Evolutionary conservation across 2,329 filamentous ascomycete species (phyloP), one percentile per base, ranked within the genome.

Genomic region (Arthrocladium fulminans): DNA sequence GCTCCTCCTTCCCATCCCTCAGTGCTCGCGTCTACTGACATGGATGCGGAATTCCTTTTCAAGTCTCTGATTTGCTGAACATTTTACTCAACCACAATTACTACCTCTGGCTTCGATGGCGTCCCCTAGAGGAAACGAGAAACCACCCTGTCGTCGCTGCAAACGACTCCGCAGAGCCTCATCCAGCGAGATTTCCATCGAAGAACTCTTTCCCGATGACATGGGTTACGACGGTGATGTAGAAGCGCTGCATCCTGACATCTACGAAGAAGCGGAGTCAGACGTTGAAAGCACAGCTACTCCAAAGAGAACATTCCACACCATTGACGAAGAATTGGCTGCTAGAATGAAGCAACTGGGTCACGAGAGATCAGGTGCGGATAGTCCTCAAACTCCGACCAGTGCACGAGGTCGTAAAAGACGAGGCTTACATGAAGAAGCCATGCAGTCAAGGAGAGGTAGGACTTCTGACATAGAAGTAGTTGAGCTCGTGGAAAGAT

Each of bases 191-290:
- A 46, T 61, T 9, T 55, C 44, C 19, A 44, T 62, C 15, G 60
- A 63, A 43, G 60, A 63, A 38, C 47, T 62, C 19, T 50, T 54
- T 9, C 44, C 51, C 10, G 57, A 61, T 45, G 61, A 63, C 41
- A 55, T 60, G 47, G 59, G 60, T 7, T 65, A 65, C 24, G 55
- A 62, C 47, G 58, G 54, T 4, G 54, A 62, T 45, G 51, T 59
- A 10, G 59, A 65, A 47, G 57, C 65, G 2, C 54, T 70, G 17
- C 59, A 55, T 17, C 68, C 69, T 13, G 70, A 70, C 47, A 51
- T 58, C 38, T 61, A 61, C 37, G 60, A 62, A 37, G 60, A 62
- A 41, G 47, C 53, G 10, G 58, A 60, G 10, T 56, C 57, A 3
- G 59, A 59, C 12, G 47, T 50, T 8, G 49, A 53, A 49, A 47